A percentile compares a stretch with the other conserved stretches of the same genome.
phyloP scores from a whole-genome alignment of 2,329 filamentous ascomycete species.

The Cladosporium sp. region DNA sequence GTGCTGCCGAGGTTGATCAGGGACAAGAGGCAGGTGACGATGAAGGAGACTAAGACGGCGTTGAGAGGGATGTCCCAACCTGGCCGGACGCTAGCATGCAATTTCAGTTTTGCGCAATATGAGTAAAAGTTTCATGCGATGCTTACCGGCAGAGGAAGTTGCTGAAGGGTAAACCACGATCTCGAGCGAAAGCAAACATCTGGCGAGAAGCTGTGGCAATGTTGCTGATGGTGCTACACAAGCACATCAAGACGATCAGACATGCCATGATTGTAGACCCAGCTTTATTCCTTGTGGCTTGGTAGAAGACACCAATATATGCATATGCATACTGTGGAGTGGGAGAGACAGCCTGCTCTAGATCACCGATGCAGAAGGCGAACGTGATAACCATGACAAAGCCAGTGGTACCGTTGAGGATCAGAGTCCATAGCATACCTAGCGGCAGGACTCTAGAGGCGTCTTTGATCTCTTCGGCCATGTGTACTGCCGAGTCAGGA shows the following conservation, averaged over 20 bases:
- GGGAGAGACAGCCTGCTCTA: constrained; percentile 17
- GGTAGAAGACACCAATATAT: constrained; percentile 32
- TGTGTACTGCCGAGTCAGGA: constrained; percentile 36
- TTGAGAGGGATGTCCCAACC: constrained; percentile 23
- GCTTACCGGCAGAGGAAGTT: constrained; percentile 23
- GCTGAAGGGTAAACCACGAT: constrained; percentile 31
- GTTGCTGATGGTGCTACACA: constrained; percentile 34
- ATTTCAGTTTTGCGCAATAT: neutral
- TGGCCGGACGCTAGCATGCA: constrained; percentile 21
- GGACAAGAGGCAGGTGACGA: constrained; percentile 17
- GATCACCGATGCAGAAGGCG: constrained; percentile 20
- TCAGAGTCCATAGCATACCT: constrained; percentile 41
- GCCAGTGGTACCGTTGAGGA: constrained; percentile 33
- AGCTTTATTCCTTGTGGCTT: constrained; percentile 27
- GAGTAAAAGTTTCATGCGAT: neutral
- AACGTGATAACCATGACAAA: constrained; percentile 38
- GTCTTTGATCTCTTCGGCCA: constrained; percentile 34
- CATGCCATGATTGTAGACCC: constrained; percentile 29
- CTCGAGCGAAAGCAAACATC: constrained; percentile 31
- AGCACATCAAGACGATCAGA: constrained; percentile 28
- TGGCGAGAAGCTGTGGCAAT: constrained; percentile 32
- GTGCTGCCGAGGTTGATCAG: constrained; percentile 12
- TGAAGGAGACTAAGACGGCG: constrained; percentile 13
- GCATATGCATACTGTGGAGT: constrained; percentile 21
- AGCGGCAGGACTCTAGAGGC: constrained; percentile 40